Percentiles rank a stretch among this genome's conserved stretches.
phyloP scores from a whole-genome alignment of 495 filamentous ascomycete species.

The Mytilinidion resinicola region DNA sequence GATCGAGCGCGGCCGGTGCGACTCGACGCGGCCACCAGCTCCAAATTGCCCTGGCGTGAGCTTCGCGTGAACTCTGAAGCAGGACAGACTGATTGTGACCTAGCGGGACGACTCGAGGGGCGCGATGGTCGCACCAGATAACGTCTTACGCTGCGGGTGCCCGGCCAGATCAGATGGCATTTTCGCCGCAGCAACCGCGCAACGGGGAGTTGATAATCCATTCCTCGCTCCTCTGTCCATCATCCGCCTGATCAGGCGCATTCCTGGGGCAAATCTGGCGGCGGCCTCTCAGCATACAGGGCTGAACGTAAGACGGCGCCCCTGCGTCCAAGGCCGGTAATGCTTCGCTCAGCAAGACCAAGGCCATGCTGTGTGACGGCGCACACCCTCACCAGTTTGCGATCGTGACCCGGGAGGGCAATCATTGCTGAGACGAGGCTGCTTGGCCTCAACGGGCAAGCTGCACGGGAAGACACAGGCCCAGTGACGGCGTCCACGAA shows the following conservation, averaged over 20 bases:
- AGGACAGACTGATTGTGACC: background rate
- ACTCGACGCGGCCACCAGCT: too few species aligned
- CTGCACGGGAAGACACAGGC: background rate
- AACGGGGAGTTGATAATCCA: too few species aligned
- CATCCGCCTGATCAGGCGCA: background rate
- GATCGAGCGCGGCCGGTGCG: too few species aligned
- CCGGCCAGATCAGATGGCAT: background rate
- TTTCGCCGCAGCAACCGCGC: too few species aligned
- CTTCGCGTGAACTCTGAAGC: background rate
- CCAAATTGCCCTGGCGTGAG: slow-evolving; percentile 3
- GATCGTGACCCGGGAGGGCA: background rate
- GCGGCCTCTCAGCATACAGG: slow-evolving; percentile 18
- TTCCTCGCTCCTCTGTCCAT: too few species aligned
- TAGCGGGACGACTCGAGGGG: too few species aligned
- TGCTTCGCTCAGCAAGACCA: slow-evolving; percentile 7
- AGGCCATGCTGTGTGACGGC: slow-evolving; percentile 11
- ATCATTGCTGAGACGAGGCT: slow-evolving; percentile 5
- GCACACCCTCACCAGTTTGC: background rate
- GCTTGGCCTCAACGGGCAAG: background rate
- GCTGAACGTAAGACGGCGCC: slow-evolving; percentile 23
- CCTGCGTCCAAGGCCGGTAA: slow-evolving; percentile 5
- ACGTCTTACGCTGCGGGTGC: background rate
- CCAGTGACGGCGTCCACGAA: background rate
- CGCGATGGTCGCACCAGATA: background rate
- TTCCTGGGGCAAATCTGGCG: background rate